Evolutionary conservation across 2,329 filamentous ascomycete species (phyloP).

Genomic region (Davidsoniella eucalypti): DNA sequence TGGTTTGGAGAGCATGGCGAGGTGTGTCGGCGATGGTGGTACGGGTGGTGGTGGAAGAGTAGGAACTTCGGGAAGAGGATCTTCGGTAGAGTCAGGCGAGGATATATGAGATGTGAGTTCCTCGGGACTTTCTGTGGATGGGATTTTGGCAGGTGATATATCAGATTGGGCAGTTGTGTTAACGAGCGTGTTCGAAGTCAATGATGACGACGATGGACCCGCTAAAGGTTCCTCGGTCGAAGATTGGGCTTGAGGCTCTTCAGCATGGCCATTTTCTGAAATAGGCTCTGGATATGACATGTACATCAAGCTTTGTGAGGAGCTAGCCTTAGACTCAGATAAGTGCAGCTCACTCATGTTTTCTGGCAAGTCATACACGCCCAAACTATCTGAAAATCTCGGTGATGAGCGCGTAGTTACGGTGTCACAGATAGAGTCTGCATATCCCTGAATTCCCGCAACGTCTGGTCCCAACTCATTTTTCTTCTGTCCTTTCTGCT

Average conservation of each 20-base stretch:
- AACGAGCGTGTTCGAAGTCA: background rate
- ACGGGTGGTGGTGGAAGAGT: conserved; percentile 30
- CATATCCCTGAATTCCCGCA: no score
- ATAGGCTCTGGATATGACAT: no score
- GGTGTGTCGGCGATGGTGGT: conserved; percentile 31
- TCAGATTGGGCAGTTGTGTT: background rate
- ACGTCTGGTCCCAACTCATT: no score
- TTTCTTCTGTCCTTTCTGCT: conserved; percentile 17
- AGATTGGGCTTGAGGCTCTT: background rate
- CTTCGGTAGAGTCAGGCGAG: conserved; percentile 11
- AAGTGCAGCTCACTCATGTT: no score
- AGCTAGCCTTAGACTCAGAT: no score
- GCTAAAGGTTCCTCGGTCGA: background rate
- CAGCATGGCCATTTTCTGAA: no score
- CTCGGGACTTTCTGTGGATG: background rate
- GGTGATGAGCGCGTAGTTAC: no score
- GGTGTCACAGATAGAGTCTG: no score
- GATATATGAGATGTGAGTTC: conserved; percentile 7
- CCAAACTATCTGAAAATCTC: no score
- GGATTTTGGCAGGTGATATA: conserved; percentile 6
- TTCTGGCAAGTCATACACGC: no score
- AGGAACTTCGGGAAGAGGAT: conserved; percentile 25
- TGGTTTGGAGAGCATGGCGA: conserved; percentile 44
- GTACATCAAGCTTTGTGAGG: no score
- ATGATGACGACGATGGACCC: background rate